Conservation (phyloP, 768 basidiomycete genomes). For the Trametes elegans region DNA sequence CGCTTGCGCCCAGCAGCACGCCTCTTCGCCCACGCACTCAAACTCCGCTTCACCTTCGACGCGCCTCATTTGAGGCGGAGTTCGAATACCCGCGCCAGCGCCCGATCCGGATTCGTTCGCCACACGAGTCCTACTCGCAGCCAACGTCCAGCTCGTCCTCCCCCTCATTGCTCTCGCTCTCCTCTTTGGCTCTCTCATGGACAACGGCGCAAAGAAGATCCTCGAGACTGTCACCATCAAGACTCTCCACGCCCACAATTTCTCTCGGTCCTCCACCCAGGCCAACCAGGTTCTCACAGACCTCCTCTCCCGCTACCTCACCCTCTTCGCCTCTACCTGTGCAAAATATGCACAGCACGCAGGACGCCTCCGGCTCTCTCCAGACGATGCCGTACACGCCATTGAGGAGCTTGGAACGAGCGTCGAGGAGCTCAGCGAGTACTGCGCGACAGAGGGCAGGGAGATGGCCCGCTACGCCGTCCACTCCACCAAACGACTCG, state of each 20-base stretch:
- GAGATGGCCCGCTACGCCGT: constrained; percentile 69
- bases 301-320: constrained; percentile 71
- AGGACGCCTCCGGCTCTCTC: constrained; percentile 57
- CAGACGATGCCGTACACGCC: constrained; percentile 60
- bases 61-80: constrained; percentile 1
- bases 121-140: background rate
- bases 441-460: constrained; percentile 60
- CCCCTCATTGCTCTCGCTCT: background rate
- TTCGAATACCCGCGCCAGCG: background rate
- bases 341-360: constrained; percentile 75
- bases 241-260: constrained; percentile 74
- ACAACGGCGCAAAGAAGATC: constrained; percentile 53
- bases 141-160: constrained; percentile 2
- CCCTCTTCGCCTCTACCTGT: constrained; percentile 62
- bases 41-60: background rate
- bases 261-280: constrained; percentile 72
- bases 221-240: constrained; percentile 67
- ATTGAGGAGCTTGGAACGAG: constrained; percentile 75
- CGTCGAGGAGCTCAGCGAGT: constrained; percentile 67
- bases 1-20: too few species aligned
- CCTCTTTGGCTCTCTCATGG: constrained; percentile 38
- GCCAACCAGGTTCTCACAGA: constrained; percentile 71
- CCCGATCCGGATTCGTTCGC: background rate
- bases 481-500: constrained; percentile 60
- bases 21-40: background rate